Evolutionary conservation across 2,329 filamentous ascomycete species (phyloP).

Genomic region (Phyllosticta citrichinensis): DNA sequence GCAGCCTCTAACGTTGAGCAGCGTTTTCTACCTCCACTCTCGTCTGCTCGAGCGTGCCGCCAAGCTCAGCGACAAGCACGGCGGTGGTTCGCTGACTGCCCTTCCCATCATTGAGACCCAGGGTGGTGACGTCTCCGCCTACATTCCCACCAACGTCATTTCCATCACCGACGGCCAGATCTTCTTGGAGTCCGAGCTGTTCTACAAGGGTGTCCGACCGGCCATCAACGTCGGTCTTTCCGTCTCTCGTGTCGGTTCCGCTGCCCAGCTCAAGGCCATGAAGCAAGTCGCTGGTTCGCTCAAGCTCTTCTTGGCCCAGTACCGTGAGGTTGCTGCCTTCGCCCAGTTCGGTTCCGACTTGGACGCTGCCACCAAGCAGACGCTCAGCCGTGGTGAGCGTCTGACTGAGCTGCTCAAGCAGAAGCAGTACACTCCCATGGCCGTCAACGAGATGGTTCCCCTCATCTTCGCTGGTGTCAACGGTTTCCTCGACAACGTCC

Average conservation of each 20-base stretch:
- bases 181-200: constrained; percentile 97
- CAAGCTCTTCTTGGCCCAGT: constrained; percentile 99
- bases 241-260: constrained; percentile 98
- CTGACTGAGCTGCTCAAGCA: constrained; percentile 98
- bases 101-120: constrained; percentile 98
- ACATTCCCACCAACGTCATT: constrained; percentile 99
- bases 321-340: constrained; percentile 99
- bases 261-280: constrained; percentile 99
- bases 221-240: constrained; percentile 99
- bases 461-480: constrained; percentile 99
- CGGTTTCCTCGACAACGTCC: constrained; percentile 80
- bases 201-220: constrained; percentile 99
- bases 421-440: constrained; percentile 99
- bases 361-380: constrained; percentile 98
- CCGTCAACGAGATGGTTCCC: constrained; percentile 99
- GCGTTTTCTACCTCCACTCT: constrained; percentile 97
- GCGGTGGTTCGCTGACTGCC: constrained; percentile 92
- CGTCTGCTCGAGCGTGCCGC: constrained; percentile 98
- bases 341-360: constrained; percentile 99
- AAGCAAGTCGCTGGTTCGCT: constrained; percentile 99
- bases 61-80: constrained; percentile 95
- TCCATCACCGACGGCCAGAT: constrained; percentile 99
- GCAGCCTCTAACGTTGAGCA: constrained; percentile 19
- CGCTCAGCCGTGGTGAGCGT: constrained; percentile 94
- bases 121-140: constrained; percentile 99